Evolutionary conservation across 352 stramenopile species (phyloP).

Genomic region (Globisporangium solare): DNA sequence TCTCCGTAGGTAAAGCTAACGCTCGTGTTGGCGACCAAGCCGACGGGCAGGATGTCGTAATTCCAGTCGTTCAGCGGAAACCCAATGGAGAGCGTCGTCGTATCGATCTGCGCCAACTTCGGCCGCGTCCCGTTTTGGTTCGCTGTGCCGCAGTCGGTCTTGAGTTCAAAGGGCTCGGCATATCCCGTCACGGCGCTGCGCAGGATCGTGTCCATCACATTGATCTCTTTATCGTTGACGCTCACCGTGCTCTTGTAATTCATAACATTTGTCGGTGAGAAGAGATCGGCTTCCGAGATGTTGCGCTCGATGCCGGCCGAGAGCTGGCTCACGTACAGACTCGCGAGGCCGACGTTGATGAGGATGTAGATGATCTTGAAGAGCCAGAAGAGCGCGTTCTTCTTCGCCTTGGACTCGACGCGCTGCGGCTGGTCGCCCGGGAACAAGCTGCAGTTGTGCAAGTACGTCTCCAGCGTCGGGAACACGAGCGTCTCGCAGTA

Average conservation of each 20-base stretch:
- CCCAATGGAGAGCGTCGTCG: constrained; percentile 12
- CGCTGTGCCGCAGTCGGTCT: constrained; percentile 6
- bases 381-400: constrained; percentile 15
- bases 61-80: constrained; percentile 23
- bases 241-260: background rate
- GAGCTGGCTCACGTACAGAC: constrained; percentile 18
- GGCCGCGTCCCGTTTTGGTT: constrained; percentile 3
- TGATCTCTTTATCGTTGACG: background rate
- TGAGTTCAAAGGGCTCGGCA: constrained; percentile 12
- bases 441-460: constrained; percentile 22
- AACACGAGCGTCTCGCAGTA: constrained; percentile 22
- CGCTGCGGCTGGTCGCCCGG: constrained; percentile 21
- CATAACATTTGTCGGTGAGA: background rate
- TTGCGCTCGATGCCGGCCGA: constrained; percentile 10
- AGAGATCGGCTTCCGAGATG: constrained; percentile 9
- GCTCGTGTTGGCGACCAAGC: background rate
- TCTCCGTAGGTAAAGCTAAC: constrained; percentile 17
- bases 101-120: constrained; percentile 11
- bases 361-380: constrained; percentile 19
- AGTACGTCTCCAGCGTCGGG: constrained; percentile 18
- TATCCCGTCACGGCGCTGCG: constrained; percentile 17
- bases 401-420: constrained; percentile 16
- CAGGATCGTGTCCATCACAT: constrained; percentile 15
- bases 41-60: constrained; percentile 6
- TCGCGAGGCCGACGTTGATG: constrained; percentile 20